Evolutionary conservation across 1,139 yeast genomes (phyloP), one percentile per base, ranked within the genome.

Genomic region (Meyerozyma carpophila): DNA sequence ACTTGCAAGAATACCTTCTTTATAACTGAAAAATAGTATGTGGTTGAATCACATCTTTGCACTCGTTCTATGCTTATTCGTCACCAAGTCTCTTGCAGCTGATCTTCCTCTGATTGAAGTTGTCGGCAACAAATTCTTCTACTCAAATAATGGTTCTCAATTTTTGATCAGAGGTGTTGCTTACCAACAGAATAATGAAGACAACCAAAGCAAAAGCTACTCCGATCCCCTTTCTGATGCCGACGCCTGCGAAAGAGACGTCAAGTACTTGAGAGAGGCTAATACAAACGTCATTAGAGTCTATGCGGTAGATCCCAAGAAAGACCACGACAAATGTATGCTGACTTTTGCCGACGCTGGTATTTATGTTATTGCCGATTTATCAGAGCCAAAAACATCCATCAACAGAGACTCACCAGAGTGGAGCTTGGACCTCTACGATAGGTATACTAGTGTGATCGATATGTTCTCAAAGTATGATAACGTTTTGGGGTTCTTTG

Each of bases 261-360:
- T 89, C 31, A 82, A 75, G 52, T 81, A 81, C 47, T 79, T 90
- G 57, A 90, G 84, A 63, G 78, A 82, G 55, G 70, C 88, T 44
- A 88, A 91, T 31, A 77, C 90, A 56, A 90, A 91, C 66, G 81
- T 85, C 25, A 73, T 86, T 48, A 71, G 85, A 58, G 81, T 80
- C 16, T 88, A 88, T 65, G 84, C 94, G 9, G 69, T 87, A 48
- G 82, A 86, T 63, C 88, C 93, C n/a, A 79, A 77, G 47, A 57
- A 81, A 45, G 81, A 89, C 64, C 97, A 90, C 62, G 90, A 85
- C 57, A 84, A 79, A 54, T 91, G 98, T 71, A 88, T 91, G 95
- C 73, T 88, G 37, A 76, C 85, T 50, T 79, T 89, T 56, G 82
- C 85, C 54, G 83, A 86, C 44, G 96, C 95, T 8, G 96, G 97